A percentile compares a stretch with the other conserved stretches of the same genome.
Evolutionary conservation across 805 yeast genomes (phyloP).

Genomic region (Candida ortonii): DNA sequence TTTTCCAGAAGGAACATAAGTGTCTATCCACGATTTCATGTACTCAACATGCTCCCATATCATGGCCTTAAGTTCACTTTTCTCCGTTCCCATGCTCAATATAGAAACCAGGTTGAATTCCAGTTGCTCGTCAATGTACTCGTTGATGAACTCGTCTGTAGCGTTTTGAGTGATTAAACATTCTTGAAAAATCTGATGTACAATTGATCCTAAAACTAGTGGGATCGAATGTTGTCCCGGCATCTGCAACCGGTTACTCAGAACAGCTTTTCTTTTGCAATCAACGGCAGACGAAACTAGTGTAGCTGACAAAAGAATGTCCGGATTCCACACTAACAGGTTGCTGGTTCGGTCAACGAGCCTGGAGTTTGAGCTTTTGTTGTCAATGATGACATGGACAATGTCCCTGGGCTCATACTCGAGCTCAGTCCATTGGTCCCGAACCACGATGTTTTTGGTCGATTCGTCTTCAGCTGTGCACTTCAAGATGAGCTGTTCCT

Average conservation of each 20-base stretch:
- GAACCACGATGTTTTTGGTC: conserved; percentile 43
- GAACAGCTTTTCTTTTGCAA: conserved; percentile 70
- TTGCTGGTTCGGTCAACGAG: conserved; percentile 56
- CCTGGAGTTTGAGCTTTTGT: conserved; percentile 28
- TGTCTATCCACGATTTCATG: conserved; percentile 51
- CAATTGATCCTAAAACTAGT: conserved; percentile 74
- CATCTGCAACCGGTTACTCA: conserved; percentile 52
- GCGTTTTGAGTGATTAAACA: conserved; percentile 43
- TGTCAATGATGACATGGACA: conserved; percentile 55
- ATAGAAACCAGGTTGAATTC: conserved; percentile 37
- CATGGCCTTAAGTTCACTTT: conserved; percentile 40
- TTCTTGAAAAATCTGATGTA: conserved; percentile 71
- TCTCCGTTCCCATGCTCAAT: conserved; percentile 52
- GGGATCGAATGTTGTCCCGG: conserved; percentile 67
- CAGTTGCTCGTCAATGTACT: conserved; percentile 29
- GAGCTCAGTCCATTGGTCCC: conserved; percentile 61
- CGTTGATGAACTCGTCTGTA: conserved; percentile 37
- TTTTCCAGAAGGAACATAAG: conserved; percentile 31
- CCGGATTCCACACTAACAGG: conserved; percentile 81
- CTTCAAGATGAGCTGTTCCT: conserved; percentile 51
- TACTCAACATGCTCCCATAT: conserved; percentile 49
- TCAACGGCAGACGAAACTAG: conserved; percentile 69
- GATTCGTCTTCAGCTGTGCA: conserved; percentile 41
- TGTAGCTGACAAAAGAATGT: conserved; percentile 76
- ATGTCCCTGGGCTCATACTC: conserved; percentile 51